These are phyloP conservation scores for Withania somnifera DNA, from an alignment of 305 asterid species.

Conservation along the genomic window DNA sequence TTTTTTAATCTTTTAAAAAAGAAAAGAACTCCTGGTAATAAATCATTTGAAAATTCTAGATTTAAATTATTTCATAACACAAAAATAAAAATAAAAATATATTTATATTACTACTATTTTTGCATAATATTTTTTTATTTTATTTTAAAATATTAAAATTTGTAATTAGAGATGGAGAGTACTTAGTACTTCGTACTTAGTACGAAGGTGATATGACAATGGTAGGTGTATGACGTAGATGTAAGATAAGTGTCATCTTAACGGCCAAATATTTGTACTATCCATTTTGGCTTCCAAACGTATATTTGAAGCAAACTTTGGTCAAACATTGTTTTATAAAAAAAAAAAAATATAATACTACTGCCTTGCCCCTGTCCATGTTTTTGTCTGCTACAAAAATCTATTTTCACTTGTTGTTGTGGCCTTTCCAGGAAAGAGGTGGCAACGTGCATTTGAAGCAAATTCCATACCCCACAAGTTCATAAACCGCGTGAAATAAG, in stretches of 20 bases:
- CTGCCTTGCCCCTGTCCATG: not conserved
- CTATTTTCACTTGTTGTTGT: not conserved
- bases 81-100: no score
- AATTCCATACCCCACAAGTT: not conserved
- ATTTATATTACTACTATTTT: no score
- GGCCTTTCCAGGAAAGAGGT: not conserved
- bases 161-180: no score
- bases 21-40: no score
- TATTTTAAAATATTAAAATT: no score
- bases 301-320: constrained; percentile 23
- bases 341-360: not conserved
- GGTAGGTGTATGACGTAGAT: not conserved
- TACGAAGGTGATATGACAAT: no score
- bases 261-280: constrained; percentile 2
- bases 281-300: constrained; percentile 16
- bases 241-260: not conserved
- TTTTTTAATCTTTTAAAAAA: no score
- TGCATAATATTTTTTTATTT: no score
- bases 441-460: not conserved
- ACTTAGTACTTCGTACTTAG: no score
- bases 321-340: not conserved
- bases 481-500: not conserved
- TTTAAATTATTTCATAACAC: no score
- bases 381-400: not conserved
- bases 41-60: no score